phyloP scores from a whole-genome alignment of 148 eudicot genomes.

The Rheum nobile region DNA sequence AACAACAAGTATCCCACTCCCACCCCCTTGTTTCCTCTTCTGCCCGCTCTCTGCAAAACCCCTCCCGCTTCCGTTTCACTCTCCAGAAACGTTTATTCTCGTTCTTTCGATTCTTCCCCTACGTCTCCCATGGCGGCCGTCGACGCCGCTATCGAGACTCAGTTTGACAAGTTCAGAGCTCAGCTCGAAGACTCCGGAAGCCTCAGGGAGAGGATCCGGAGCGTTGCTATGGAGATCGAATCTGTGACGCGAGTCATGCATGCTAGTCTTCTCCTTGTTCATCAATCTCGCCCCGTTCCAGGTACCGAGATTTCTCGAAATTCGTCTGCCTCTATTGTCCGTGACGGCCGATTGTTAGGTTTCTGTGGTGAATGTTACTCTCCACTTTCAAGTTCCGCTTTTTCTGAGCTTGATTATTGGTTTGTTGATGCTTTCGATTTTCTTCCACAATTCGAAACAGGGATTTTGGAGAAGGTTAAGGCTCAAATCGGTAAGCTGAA shows the following conservation, averaged over 20 bases:
- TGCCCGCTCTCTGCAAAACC: not conserved
- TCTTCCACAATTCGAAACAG: slow-evolving; percentile 16
- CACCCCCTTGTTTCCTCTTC: not conserved
- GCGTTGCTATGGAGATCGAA: slow-evolving; percentile 59
- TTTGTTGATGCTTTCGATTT: not conserved
- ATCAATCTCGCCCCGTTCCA: slow-evolving; percentile 67
- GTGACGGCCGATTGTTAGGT: not conserved
- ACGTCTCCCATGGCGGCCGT: slow-evolving; percentile 36
- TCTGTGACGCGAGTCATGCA: slow-evolving; percentile 60
- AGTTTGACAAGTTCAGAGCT: slow-evolving; percentile 57
- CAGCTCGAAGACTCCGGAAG: slow-evolving; percentile 56
- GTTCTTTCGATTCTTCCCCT: slow-evolving; percentile 11
- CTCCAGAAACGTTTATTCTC: slow-evolving; percentile 7
- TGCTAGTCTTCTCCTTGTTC: slow-evolving; percentile 63
- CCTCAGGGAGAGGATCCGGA: slow-evolving; percentile 52
- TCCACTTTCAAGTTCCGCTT: not conserved
- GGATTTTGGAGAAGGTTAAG: slow-evolving; percentile 77
- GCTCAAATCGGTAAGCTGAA: slow-evolving; percentile 52
- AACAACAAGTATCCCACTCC: not conserved
- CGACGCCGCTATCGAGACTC: slow-evolving; percentile 41
- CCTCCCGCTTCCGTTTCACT: slow-evolving; percentile 4
- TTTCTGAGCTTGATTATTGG: not conserved
- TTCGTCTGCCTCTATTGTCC: no score
- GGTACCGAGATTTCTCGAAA: slow-evolving; percentile 27
- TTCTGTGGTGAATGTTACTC: not conserved